phyloP scores from a whole-genome alignment of 305 asterid species.

The Fraxinus floribunda region DNA sequence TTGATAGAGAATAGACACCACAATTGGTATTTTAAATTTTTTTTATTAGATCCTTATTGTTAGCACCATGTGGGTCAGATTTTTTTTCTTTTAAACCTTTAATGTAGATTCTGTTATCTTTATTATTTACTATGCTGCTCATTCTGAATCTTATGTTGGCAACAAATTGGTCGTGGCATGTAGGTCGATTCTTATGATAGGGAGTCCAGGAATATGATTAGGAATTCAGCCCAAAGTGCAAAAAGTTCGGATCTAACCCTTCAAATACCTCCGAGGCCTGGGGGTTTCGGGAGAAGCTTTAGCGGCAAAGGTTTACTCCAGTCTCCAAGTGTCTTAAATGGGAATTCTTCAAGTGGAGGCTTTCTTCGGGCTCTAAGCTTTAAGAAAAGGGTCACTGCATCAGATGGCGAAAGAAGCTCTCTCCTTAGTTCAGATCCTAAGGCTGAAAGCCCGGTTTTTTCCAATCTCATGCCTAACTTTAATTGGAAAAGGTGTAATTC shows the following conservation, averaged over 20 bases:
- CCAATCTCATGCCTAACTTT: constrained; percentile 31
- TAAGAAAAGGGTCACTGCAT: constrained; percentile 41
- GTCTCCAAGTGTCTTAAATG: constrained; percentile 41
- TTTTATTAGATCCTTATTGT: background rate
- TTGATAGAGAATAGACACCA: background rate
- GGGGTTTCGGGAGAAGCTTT: constrained; percentile 34
- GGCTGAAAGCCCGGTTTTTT: constrained; percentile 52
- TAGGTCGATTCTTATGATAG: constrained; percentile 44
- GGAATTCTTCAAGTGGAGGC: constrained; percentile 42
- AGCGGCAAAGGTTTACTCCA: constrained; percentile 46
- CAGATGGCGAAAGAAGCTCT: constrained; percentile 67
- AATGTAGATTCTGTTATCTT: background rate
- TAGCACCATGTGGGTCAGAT: background rate
- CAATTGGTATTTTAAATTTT: background rate
- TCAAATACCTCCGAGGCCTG: constrained; percentile 68
- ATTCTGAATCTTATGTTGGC: constrained; percentile 10
- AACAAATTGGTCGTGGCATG: constrained; percentile 6
- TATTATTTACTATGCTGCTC: background rate
- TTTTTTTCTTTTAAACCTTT: background rate
- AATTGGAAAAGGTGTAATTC: constrained; percentile 69
- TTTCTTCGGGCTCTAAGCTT: constrained; percentile 66
- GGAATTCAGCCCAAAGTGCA: constrained; percentile 34
- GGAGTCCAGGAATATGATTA: constrained; percentile 28
- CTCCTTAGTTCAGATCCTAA: constrained; percentile 63
- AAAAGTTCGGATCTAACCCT: constrained; percentile 54